phyloP scores from a whole-genome alignment of 495 filamentous ascomycete species.

The Geoglossum glabrum region DNA sequence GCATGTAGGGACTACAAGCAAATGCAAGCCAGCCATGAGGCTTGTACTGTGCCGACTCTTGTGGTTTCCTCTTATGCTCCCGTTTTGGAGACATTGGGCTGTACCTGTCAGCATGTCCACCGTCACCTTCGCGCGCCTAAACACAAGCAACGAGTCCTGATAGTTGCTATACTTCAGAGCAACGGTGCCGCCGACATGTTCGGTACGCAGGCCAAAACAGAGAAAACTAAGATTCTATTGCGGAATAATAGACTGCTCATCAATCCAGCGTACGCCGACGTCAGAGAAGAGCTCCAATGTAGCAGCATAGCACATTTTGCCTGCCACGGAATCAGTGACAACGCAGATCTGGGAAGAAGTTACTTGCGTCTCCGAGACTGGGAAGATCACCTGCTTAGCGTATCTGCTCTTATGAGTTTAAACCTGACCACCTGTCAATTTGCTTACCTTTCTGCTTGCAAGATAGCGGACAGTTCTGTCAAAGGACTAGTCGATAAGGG shows the following conservation, averaged over 20 bases:
- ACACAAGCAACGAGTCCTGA: neutral
- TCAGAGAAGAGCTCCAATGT: neutral
- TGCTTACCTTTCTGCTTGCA: slow-evolving; percentile 18
- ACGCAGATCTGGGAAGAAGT: neutral
- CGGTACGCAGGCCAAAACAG: neutral
- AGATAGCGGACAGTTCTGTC: slow-evolving; percentile 11
- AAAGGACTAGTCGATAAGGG: slow-evolving; percentile 12
- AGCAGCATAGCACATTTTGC: slow-evolving; percentile 1
- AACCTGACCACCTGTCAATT: neutral
- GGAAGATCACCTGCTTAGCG: neutral
- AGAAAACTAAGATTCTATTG: neutral
- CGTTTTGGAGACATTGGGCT: neutral
- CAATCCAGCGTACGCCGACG: too few relatives aligned
- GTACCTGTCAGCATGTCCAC: neutral
- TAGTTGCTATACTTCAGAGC: neutral
- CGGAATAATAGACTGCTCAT: neutral
- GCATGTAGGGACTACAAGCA: neutral
- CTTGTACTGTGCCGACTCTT: neutral
- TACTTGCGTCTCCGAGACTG: neutral
- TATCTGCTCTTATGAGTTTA: neutral
- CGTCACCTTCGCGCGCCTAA: neutral
- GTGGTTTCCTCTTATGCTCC: neutral
- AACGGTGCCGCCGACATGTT: neutral
- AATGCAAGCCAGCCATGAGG: neutral
- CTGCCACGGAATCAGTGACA: neutral